A percentile compares a stretch with the other conserved stretches of the same genome.
Conservation (phyloP, 768 basidiomycete genomes). For the Mycena chlorophos region DNA sequence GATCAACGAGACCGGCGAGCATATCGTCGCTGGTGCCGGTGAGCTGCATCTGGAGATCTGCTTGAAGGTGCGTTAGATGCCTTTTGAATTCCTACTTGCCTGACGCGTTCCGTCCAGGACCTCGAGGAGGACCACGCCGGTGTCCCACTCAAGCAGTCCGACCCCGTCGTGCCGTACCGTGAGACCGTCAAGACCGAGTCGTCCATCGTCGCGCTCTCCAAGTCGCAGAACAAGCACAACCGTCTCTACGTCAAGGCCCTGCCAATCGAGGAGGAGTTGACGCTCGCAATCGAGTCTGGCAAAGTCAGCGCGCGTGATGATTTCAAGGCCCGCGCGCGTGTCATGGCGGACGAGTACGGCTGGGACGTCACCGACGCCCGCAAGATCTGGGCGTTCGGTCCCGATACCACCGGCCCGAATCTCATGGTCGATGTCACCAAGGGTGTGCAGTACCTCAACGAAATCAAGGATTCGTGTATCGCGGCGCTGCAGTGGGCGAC, state of each 20-base stretch:
- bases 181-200: constrained; percentile 98
- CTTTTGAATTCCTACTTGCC: constrained; percentile 7
- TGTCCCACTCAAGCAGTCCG: constrained; percentile 97
- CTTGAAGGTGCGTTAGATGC: constrained; percentile 68
- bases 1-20: constrained; percentile 91
- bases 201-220: constrained; percentile 92
- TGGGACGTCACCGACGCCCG: constrained; percentile 99
- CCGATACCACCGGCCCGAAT: constrained; percentile 96
- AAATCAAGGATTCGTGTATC: constrained; percentile 99
- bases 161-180: constrained; percentile 95
- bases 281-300: constrained; percentile 88
- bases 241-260: constrained; percentile 92
- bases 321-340: constrained; percentile 93
- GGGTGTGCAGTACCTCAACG: constrained; percentile 98
- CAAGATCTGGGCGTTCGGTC: constrained; percentile 99
- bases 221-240: constrained; percentile 99
- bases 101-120: constrained; percentile 65
- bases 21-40: constrained; percentile 99
- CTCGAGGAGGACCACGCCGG: constrained; percentile 99
- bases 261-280: constrained; percentile 93
- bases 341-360: constrained; percentile 92
- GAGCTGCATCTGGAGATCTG: constrained; percentile 99
- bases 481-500: constrained; percentile 99
- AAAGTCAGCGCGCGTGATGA: constrained; percentile 90
- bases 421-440: constrained; percentile 97